These are phyloP conservation scores for Trametes versicolor DNA, from an alignment of 1,284 basidiomycete species.

Conservation along the genomic window DNA sequence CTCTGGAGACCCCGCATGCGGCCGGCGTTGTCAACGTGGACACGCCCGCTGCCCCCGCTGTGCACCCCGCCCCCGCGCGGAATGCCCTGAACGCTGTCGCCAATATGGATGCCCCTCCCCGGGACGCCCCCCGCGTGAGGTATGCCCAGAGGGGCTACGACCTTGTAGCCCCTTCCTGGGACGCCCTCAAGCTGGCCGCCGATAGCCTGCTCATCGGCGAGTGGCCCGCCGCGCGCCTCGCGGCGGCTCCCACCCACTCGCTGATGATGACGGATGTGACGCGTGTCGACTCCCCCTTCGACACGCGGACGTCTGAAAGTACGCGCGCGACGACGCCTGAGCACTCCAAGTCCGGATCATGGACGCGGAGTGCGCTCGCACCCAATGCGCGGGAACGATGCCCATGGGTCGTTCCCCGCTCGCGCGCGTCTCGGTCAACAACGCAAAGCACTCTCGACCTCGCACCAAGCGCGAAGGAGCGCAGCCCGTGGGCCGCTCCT, in stretches of 20 bases:
- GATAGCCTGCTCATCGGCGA: conserved; percentile 1
- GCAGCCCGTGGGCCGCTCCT: no score
- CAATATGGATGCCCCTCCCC: not conserved
- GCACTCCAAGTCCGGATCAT: not conserved
- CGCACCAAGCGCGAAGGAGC: no score
- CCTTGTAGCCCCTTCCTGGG: not conserved
- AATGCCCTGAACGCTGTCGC: conserved; percentile 1
- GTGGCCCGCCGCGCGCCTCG: not conserved
- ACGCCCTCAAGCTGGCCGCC: not conserved
- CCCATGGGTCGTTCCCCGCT: not conserved
- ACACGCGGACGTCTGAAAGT: not conserved
- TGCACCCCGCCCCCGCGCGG: not conserved
- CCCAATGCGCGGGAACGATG: conserved; percentile 1
- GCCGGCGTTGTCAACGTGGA: conserved; percentile 8
- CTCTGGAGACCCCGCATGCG: conserved; percentile 9
- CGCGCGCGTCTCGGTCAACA: not conserved
- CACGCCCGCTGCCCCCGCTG: not conserved
- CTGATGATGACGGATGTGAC: conserved; percentile 9
- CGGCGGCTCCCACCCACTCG: not conserved
- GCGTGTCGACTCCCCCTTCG: not conserved
- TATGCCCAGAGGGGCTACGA: no score
- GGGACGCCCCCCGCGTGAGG: no score
- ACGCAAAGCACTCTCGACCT: no score
- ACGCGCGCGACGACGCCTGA: conserved; percentile 6
- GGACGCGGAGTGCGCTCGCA: not conserved